These are phyloP conservation scores for Xerocomellus dryophilus DNA, from an alignment of 768 basidiomycete species.

Conservation along the genomic window DNA sequence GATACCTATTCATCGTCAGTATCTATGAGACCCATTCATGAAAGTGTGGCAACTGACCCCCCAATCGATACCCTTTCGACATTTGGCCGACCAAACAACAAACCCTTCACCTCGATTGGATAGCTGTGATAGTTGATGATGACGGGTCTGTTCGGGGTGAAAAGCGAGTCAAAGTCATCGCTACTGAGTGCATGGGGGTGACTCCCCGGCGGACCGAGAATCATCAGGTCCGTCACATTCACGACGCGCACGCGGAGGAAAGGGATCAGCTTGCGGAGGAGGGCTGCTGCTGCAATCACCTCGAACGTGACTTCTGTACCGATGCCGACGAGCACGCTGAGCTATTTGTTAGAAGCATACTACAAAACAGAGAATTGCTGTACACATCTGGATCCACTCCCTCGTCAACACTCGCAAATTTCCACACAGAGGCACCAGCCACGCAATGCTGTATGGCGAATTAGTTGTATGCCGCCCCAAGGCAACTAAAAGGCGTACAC, in stretches of 20 bases:
- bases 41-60: conserved; percentile 35
- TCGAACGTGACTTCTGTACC: conserved; percentile 89
- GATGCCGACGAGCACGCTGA: conserved; percentile 76
- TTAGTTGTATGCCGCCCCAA: neutral
- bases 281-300: conserved; percentile 79
- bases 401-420: conserved; percentile 71
- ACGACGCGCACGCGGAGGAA: conserved; percentile 80
- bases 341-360: conserved; percentile 1
- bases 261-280: conserved; percentile 68
- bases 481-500: conserved; percentile 34
- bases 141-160: conserved; percentile 65
- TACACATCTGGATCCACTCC: conserved; percentile 73
- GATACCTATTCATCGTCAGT: conserved; percentile 38
- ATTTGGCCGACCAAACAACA: conserved; percentile 56
- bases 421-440: conserved; percentile 86
- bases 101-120: conserved; percentile 65
- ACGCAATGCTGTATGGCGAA: conserved; percentile 60
- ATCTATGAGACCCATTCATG: neutral
- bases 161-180: conserved; percentile 63
- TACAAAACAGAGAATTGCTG: conserved; percentile 13
- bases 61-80: conserved; percentile 51
- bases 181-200: conserved; percentile 74
- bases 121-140: conserved; percentile 87
- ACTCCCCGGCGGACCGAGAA: conserved; percentile 61
- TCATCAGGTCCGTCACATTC: conserved; percentile 88